These are phyloP conservation scores for Dittrichia graveolens DNA, from an alignment of 129 eudicot species.

Conservation along the genomic window DNA sequence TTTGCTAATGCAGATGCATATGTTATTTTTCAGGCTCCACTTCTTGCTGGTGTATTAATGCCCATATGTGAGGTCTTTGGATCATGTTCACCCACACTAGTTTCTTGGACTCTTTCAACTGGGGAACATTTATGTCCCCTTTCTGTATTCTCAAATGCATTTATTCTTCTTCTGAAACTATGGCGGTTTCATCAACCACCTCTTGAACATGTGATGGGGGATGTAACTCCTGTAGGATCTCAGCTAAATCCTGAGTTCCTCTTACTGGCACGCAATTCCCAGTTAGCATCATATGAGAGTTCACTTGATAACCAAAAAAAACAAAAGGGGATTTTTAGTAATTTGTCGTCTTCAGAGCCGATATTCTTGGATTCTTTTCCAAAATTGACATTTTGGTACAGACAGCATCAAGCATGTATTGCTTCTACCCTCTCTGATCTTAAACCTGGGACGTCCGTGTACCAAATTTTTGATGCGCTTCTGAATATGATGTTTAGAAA, in stretches of 20 bases:
- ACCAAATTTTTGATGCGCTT: constrained; percentile 83
- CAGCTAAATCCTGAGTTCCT: constrained; percentile 88
- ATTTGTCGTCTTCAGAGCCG: constrained; percentile 57
- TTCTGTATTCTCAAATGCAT: constrained; percentile 87
- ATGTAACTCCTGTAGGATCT: constrained; percentile 71
- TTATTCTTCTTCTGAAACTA: constrained; percentile 79
- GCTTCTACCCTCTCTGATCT: constrained; percentile 83
- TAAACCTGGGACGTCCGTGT: constrained; percentile 79
- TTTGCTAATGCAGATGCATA: constrained; percentile 14
- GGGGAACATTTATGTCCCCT: constrained; percentile 78
- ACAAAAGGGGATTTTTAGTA: constrained; percentile 36
- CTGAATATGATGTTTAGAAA: constrained; percentile 76
- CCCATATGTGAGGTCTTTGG: constrained; percentile 95
- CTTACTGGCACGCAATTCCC: constrained; percentile 71
- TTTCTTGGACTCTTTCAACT: constrained; percentile 67
- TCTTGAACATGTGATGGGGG: constrained; percentile 66
- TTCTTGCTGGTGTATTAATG: constrained; percentile 92
- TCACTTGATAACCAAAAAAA: constrained; percentile 44
- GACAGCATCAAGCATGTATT: constrained; percentile 87
- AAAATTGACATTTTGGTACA: constrained; percentile 76
- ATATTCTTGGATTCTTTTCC: constrained; percentile 85
- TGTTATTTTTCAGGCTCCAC: constrained; percentile 65
- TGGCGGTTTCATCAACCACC: constrained; percentile 96
- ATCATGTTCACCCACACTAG: constrained; percentile 63
- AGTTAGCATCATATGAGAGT: constrained; percentile 53